Base-by-base conservation (phyloP, 768 basidiomycete species). In the Ephemerocybe angulata region DNA sequence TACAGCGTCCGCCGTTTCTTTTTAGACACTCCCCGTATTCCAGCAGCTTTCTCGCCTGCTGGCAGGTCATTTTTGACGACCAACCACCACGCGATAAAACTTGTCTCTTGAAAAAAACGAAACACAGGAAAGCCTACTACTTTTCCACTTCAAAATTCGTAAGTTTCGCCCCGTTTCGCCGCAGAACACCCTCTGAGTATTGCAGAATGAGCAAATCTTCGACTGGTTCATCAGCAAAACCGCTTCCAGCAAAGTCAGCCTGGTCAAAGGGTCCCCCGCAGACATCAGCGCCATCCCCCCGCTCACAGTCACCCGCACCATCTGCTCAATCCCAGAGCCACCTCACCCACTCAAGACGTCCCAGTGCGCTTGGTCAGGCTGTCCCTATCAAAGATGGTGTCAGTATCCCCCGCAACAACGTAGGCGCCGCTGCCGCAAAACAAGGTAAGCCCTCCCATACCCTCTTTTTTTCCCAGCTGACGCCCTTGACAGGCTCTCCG, bases 161-260 rank as follows among this genome's bases (percentile, higher is more conserved):
- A 58, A 58, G 72, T 69, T 25, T 33, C 37, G 58, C 63, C 52
- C 64, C 46, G 52, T 37, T 21, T 19, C 46, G 46, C 37, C 40
- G 50, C 47, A 37, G n/a, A 28, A 41, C 61, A 56, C 62, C 55
- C 60, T 63, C 58, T 52, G 31, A 56, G 54, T 47, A 30, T 25
- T 50, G 7, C 61, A 91, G 89, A 91, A 95, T 95, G 93, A 95
- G 90, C 90, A 93, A 87, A 86, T 83, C 83, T 75, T 85, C 88
- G 63, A 82, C 86, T 72, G 76, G 76, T 76, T 70, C 82, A 75
- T 87, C 86, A 83, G 46, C 57, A 49, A 86, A 76, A 77, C 80
- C 81, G 73, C 70, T 86, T 76, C 75, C 87, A 70, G 70, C 79
- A 78, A 83, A 85, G 80, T 92, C 91, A 74, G 92, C 90, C 79